Conservation (phyloP, 768 basidiomycete genomes). For the Amanita polypyramis region DNA sequence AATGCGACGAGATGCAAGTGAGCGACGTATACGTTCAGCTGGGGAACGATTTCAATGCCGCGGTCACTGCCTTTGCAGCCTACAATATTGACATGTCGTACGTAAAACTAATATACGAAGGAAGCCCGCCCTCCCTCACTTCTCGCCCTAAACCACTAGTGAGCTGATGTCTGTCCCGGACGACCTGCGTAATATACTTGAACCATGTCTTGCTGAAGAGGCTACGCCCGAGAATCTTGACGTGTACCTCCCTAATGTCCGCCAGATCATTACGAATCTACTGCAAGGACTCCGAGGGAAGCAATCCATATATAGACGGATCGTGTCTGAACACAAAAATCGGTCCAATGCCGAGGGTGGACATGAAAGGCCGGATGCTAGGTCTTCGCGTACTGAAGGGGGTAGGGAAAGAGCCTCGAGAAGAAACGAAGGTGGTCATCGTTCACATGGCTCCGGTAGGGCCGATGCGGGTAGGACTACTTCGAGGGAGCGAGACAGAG, state of each 20-base stretch:
- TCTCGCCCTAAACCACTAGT: slow-evolving; percentile 28
- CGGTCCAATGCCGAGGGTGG: slow-evolving; percentile 33
- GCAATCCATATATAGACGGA: slow-evolving; percentile 78
- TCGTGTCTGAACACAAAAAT: slow-evolving; percentile 52
- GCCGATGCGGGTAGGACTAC: not conserved
- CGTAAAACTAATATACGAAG: slow-evolving; percentile 20
- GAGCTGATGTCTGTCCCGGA: slow-evolving; percentile 84
- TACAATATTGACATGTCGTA: slow-evolving; percentile 90
- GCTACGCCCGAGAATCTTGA: slow-evolving; percentile 80
- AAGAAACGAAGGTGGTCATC: slow-evolving; percentile 24
- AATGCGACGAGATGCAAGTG: slow-evolving; percentile 68
- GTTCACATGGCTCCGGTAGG: slow-evolving; percentile 34
- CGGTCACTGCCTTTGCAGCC: slow-evolving; percentile 77
- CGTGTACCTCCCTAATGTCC: slow-evolving; percentile 81
- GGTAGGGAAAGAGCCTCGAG: slow-evolving; percentile 10
- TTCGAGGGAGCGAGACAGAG: slow-evolving; percentile 24
- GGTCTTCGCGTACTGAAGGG: slow-evolving; percentile 38
- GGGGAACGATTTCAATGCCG: slow-evolving; percentile 95
- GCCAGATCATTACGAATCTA: slow-evolving; percentile 87
- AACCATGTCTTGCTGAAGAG: slow-evolving; percentile 86
- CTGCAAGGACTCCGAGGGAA: slow-evolving; percentile 88
- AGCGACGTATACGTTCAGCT: slow-evolving; percentile 96
- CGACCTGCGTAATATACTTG: slow-evolving; percentile 81
- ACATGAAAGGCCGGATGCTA: slow-evolving; percentile 47
- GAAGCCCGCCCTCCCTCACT: not conserved